Conservation (phyloP, 306 rosid genomes). For the Cicer chorassanicum region DNA sequence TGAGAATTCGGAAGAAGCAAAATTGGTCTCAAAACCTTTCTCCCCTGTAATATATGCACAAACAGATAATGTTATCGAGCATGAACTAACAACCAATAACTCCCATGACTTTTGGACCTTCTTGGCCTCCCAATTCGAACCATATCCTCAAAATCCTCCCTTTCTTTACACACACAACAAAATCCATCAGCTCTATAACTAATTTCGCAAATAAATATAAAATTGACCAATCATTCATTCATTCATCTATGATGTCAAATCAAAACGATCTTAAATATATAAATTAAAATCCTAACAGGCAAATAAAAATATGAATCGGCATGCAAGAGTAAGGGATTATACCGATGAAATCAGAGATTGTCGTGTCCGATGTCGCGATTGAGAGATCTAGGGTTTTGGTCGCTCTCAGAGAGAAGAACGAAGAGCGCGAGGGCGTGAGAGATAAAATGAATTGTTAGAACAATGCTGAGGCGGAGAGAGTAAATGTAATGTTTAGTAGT, state of each 20-base stretch:
- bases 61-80: slow-evolving; percentile 80
- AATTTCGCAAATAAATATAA: slow-evolving; percentile 32
- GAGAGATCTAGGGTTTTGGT: slow-evolving; percentile 56
- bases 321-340: slow-evolving; percentile 45
- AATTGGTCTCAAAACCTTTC: slow-evolving; percentile 69
- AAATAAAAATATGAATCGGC: neutral
- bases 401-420: neutral
- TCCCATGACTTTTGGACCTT: slow-evolving; percentile 65
- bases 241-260: slow-evolving; percentile 10
- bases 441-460: neutral
- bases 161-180: slow-evolving; percentile 40
- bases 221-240: slow-evolving; percentile 6
- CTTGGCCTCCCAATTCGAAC: slow-evolving; percentile 57
- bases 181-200: slow-evolving; percentile 47
- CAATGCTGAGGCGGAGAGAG: neutral
- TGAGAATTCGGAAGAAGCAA: slow-evolving; percentile 59
- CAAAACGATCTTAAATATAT: neutral
- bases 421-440: slow-evolving; percentile 12
- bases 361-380: slow-evolving; percentile 29
- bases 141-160: slow-evolving; percentile 59
- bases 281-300: neutral
- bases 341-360: slow-evolving; percentile 41
- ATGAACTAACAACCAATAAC: slow-evolving; percentile 73
- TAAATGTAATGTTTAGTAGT: neutral
- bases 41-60: slow-evolving; percentile 83